Evolutionary conservation across 352 stramenopile genomes (phyloP).

Genomic region (Elongisporangium undulatum): DNA sequence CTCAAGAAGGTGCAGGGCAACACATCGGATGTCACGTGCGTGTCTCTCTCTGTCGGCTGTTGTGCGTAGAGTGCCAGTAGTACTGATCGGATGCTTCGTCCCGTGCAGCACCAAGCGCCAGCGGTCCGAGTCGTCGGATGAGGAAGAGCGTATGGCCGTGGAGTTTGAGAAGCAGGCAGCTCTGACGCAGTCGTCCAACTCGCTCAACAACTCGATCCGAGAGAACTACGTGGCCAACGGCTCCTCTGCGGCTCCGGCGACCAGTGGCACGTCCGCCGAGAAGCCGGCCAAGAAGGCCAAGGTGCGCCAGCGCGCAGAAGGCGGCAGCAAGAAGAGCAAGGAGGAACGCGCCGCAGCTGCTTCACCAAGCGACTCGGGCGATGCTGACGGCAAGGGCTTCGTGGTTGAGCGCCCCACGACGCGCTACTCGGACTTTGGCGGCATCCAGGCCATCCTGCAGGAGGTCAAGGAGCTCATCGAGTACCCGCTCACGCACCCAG

Average conservation of each 20-base stretch:
- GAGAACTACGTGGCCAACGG: conserved; percentile 53
- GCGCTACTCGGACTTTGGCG: conserved; percentile 87
- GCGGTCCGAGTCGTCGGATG: conserved; percentile 50
- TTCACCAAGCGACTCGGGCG: not conserved
- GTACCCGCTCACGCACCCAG: conserved; percentile 92
- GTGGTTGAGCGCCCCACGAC: conserved; percentile 71
- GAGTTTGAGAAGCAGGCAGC: conserved; percentile 43
- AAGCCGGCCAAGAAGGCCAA: conserved; percentile 71
- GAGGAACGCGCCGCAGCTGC: conserved; percentile 1
- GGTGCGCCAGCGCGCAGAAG: conserved; percentile 34
- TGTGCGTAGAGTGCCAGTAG: not conserved
- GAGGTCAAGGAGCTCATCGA: conserved; percentile 93
- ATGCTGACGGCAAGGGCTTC: conserved; percentile 33
- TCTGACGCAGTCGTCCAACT: conserved; percentile 30
- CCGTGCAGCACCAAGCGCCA: conserved; percentile 40
- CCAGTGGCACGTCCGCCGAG: conserved; percentile 13
- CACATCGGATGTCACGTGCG: conserved; percentile 9
- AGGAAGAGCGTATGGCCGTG: conserved; percentile 55
- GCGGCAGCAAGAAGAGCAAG: conserved; percentile 11
- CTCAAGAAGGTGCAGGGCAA: conserved; percentile 47
- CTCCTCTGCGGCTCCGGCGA: conserved; percentile 2
- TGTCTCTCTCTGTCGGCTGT: not conserved
- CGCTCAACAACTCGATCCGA: conserved; percentile 77
- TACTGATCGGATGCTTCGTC: not conserved
- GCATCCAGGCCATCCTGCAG: conserved; percentile 85